Percentiles rank a stretch among this genome's conserved stretches.
phyloP scores from a whole-genome alignment of 1,139 yeast genomes.

The Protomyces inundatus region DNA sequence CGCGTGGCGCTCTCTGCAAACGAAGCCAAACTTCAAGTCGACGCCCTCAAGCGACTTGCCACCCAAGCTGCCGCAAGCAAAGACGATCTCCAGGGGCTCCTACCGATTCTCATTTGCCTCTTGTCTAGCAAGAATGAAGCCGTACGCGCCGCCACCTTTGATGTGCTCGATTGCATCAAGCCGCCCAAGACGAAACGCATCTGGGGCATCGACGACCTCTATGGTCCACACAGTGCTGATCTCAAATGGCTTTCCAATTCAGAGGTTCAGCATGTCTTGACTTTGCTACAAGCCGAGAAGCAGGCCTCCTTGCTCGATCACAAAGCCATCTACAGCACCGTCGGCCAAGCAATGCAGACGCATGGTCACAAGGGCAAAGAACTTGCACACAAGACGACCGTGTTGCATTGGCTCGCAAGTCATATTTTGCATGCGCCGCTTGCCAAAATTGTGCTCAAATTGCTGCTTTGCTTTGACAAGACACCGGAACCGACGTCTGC shows the following conservation, averaged over 20 bases:
- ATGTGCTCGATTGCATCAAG: neutral
- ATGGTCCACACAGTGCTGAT: constrained; percentile 43
- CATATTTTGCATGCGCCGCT: constrained; percentile 31
- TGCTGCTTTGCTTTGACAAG: constrained; percentile 30
- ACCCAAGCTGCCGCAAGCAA: constrained; percentile 20
- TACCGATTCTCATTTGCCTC: constrained; percentile 38
- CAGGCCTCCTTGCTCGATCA: constrained; percentile 48
- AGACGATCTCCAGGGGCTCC: constrained; percentile 38
- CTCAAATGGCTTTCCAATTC: constrained; percentile 55
- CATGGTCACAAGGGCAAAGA: constrained; percentile 34
- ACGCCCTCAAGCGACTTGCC: constrained; percentile 42
- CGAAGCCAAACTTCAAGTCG: constrained; percentile 32
- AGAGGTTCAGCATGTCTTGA: constrained; percentile 52
- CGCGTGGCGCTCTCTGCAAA: constrained; percentile 19
- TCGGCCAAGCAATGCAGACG: constrained; percentile 36
- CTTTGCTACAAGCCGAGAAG: constrained; percentile 41
- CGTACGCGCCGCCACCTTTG: constrained; percentile 37
- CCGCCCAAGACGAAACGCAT: constrained; percentile 1
- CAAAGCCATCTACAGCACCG: constrained; percentile 41
- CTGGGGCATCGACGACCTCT: constrained; percentile 21
- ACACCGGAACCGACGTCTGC: constrained; percentile 35
- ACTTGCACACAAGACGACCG: constrained; percentile 26
- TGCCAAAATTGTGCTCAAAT: constrained; percentile 28
- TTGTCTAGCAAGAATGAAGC: constrained; percentile 37
- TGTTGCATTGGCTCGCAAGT: constrained; percentile 30